Base-by-base conservation (phyloP, 2,329 filamentous ascomycete genomes). In the Trichoderma koningiopsis region DNA sequence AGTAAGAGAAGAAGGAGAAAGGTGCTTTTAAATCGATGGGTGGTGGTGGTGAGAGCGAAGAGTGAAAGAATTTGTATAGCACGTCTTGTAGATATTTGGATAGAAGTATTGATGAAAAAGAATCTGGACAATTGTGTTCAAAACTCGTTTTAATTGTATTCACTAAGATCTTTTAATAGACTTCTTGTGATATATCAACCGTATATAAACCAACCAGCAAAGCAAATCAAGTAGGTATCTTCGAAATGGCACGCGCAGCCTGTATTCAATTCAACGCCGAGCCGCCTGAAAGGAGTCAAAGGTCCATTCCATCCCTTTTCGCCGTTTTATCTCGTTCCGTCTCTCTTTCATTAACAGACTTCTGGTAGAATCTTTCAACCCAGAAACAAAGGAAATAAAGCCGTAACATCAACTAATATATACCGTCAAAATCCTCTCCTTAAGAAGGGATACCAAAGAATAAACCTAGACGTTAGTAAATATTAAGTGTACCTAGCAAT, bases 211-310 rank as follows among this genome's bases (percentile, higher is more conserved):
- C 19, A 59, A 61, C 10, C 33, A 64, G 59, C 52, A 64, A 40
- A 40, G 69, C 37, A 72, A 72, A 67, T 70, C 72, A 73, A 73
- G 68, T 70, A 74, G 73, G 74, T 77, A 77, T 77, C 71, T 72
- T 72, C 69, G 68, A 67, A 72, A 72, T 68, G 63, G 43, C 62
- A 70, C 71, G 57, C 70, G 66, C 67, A 71, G 64, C 70, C 65
- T 55, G 63, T 53, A 53, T 64, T 62, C 59, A 70, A 59, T n/a
- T 60, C 67, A 68, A 74, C 76, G 72, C 71, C 69, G 68, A 71
- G 33, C 67, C 60, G 68, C 53, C 66, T 62, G 6, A 19, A 73
- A 62, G 61, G 60, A 49, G n/a, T 31, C 29, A 59, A 10, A 22
- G 22, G 5, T 24, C 2, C 5, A 0, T 13, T 22, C 24, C 5